Base-by-base conservation (phyloP, 2,329 filamentous ascomycete genomes). In the Fusarium sulawesiense region DNA sequence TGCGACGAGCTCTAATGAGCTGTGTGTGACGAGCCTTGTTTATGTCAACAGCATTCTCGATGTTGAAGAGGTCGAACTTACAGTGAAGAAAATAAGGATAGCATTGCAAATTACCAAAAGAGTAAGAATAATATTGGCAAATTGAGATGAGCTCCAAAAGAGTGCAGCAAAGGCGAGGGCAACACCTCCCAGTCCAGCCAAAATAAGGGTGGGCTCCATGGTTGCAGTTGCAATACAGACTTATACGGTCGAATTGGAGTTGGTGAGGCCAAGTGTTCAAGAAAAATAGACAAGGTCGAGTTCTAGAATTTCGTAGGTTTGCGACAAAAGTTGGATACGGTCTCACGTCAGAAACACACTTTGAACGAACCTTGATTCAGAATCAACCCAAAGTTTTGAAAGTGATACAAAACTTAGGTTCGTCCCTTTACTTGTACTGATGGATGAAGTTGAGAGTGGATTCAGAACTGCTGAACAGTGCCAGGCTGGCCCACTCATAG, bases 1-100 rank as follows among this genome's bases (percentile, higher is more conserved):
- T 20, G 34, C 70, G 70, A n/a, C 74, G 77, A 2, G 44, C 68
- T 0, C 47, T 60, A 12, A 68, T 20, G 13, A 81, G 53, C 21
- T 79, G 76, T 3, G 76, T 62, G 51, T 80, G 79, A 2, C 78
- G 74, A 14, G 74, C 68, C 79, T 70, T 79, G 46, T 2, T 4
- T 18, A 11, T 14, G 54, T 69, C n/a, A 73, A 54, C 18, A 18
- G 6, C 7, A 27, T 11, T 29, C 18, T 30, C 8, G 40, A 18
- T 14, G 3, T 14, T 13, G 1, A 18, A 42, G 16, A 16, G 20
- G 4, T 50, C 23, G 23, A 21, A 23, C 75, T 59, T 70, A 80
- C 80, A 30, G 77, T 76, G 29, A 76, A 44, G 50, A 78, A 79
- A 49, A 80, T 72, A 56, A 67, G 16, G 4, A 76, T 51, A 21